Evolutionary conservation across 768 basidiomycete species (phyloP).

Genomic region (Chalciporus sphaerocephalus): DNA sequence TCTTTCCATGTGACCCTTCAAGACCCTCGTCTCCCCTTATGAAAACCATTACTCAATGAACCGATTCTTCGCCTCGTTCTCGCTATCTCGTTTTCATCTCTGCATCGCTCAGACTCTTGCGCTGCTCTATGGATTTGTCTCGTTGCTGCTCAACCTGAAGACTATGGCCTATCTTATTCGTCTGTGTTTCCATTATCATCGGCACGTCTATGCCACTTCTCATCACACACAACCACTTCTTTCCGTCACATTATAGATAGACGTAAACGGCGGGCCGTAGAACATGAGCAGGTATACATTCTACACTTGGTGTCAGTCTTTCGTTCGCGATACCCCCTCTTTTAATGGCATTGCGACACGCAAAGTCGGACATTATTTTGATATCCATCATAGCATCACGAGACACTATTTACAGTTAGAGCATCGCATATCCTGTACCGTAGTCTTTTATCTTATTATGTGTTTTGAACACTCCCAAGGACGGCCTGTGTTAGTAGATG

Average conservation of each 20-base stretch:
- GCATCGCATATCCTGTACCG: conserved; percentile 57
- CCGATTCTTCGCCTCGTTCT: conserved; percentile 14
- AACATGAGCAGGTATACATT: conserved; percentile 42
- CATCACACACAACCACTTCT: conserved; percentile 18
- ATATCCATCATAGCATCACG: conserved; percentile 45
- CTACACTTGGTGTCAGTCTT: conserved; percentile 40
- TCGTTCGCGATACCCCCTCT: conserved; percentile 51
- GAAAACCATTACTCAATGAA: conserved; percentile 23
- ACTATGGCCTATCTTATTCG: conserved; percentile 40
- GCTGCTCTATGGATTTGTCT: conserved; percentile 64
- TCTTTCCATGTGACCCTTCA: conserved; percentile 10
- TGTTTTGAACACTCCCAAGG: conserved; percentile 12
- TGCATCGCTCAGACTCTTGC: conserved; percentile 43
- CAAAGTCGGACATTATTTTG: conserved; percentile 42
- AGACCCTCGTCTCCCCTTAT: conserved; percentile 16
- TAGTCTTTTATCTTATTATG: conserved; percentile 33
- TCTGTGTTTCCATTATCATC: conserved; percentile 36
- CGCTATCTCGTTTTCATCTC: conserved; percentile 26
- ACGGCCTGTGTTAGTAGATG: conserved; percentile 1
- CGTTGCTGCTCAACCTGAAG: conserved; percentile 49
- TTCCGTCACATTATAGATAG: conserved; percentile 37
- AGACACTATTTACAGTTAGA: conserved; percentile 60
- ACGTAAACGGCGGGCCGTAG: conserved; percentile 42
- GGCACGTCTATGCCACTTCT: conserved; percentile 24
- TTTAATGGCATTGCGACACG: conserved; percentile 44